Conservation (phyloP, 2,329 filamentous ascomycete species). For the Penicillium occitanis region DNA sequence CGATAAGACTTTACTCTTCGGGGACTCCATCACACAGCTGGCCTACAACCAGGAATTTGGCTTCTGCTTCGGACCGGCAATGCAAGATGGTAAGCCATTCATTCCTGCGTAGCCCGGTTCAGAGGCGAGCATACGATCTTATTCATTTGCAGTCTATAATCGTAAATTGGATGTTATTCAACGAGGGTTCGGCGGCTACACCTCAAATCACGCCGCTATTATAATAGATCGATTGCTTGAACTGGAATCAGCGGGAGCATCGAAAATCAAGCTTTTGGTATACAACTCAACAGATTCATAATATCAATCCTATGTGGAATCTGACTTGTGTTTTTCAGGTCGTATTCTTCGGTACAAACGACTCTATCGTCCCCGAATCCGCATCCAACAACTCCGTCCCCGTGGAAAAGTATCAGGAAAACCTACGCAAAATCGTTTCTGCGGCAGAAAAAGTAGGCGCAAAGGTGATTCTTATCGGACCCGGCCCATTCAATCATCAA, state of each 20-base stretch:
- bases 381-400: slow-evolving; percentile 6
- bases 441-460: background rate
- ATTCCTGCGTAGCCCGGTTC: background rate
- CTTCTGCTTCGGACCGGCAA: slow-evolving; percentile 8
- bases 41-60: slow-evolving; percentile 8
- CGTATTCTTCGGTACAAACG: slow-evolving; percentile 13
- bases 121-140: background rate
- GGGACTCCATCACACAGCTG: slow-evolving; percentile 13
- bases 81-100: slow-evolving; percentile 15
- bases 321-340: background rate
- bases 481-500: slow-evolving; percentile 13
- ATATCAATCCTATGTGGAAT: background rate
- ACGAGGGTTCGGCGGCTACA: slow-evolving; percentile 14
- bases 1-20: slow-evolving; percentile 8
- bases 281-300: no score
- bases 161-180: slow-evolving; percentile 12
- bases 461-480: slow-evolving; percentile 6
- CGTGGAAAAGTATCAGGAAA: slow-evolving; percentile 3
- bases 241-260: background rate
- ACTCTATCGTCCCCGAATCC: slow-evolving; percentile 13
- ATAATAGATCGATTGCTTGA: slow-evolving; percentile 8
- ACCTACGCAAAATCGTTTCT: background rate
- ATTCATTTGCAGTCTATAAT: background rate
- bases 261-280: slow-evolving; percentile 9
- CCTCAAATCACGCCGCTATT: background rate